These are phyloP conservation scores for Solanum gracilifrons DNA, from an alignment of 257 asterid genomes.

Conservation along the genomic window DNA sequence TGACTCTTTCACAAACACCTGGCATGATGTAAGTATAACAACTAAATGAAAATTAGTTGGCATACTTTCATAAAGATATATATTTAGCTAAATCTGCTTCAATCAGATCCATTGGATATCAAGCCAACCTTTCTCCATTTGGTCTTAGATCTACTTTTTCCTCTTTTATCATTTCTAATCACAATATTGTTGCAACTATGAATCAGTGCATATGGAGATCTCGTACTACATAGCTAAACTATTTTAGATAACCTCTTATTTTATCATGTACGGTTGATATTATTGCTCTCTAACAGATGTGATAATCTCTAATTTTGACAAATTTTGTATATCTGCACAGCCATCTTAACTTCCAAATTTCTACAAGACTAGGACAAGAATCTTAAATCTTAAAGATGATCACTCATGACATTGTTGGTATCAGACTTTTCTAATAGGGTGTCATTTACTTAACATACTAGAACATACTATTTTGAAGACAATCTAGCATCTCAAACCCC, in stretches of 20 bases:
- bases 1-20: neutral
- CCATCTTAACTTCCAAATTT: neutral
- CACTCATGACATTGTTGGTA: neutral
- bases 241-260: neutral
- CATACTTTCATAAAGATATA: neutral
- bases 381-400: neutral
- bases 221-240: neutral
- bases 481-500: neutral
- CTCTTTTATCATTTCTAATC: neutral
- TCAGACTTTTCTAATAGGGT: neutral
- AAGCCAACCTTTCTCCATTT: neutral
- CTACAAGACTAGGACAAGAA: neutral
- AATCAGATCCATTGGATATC: neutral
- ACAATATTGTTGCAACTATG: neutral
- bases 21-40: neutral
- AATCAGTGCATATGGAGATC: neutral
- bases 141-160: neutral
- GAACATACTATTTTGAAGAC: neutral
- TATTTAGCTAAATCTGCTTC: neutral
- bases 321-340: neutral
- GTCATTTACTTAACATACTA: neutral
- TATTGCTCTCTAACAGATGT: neutral
- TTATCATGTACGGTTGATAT: neutral
- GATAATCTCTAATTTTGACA: neutral
- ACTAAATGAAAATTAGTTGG: neutral